These are phyloP conservation scores for Clathrus columnatus DNA, from an alignment of 768 basidiomycete species.

Conservation along the genomic window DNA sequence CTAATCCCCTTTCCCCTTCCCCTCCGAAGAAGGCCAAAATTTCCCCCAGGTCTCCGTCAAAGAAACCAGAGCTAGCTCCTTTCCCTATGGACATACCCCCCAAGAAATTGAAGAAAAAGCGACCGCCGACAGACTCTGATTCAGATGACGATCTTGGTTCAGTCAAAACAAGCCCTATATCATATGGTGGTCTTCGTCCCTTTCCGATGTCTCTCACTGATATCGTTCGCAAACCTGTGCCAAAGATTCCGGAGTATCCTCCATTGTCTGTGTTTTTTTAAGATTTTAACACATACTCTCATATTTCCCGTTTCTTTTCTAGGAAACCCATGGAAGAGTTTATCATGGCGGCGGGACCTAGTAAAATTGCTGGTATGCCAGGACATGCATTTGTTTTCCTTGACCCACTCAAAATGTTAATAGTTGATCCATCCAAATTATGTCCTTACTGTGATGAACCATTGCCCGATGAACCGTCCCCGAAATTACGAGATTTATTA, in stretches of 20 bases:
- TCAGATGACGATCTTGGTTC: background rate
- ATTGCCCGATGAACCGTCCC: conserved; percentile 55
- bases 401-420: background rate
- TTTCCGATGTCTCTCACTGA: conserved; percentile 5
- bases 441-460: conserved; percentile 78
- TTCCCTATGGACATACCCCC: background rate
- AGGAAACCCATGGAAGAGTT: background rate
- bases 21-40: background rate
- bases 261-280: background rate
- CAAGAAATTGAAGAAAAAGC: too few relatives aligned
- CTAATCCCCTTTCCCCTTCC: background rate
- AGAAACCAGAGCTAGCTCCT: background rate
- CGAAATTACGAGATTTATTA: conserved; percentile 47
- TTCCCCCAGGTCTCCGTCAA: background rate
- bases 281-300: background rate
- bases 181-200: conserved; percentile 2
- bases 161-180: background rate
- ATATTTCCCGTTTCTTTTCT: background rate
- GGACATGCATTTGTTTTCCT: background rate
- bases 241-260: background rate
- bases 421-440: conserved; percentile 53
- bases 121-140: too few relatives aligned
- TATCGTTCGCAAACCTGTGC: too few relatives aligned
- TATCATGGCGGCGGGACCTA: background rate
- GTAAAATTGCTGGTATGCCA: background rate